Evolutionary conservation across 2,329 filamentous ascomycete genomes (phyloP).

Genomic region (Fusarium haematococcum): DNA sequence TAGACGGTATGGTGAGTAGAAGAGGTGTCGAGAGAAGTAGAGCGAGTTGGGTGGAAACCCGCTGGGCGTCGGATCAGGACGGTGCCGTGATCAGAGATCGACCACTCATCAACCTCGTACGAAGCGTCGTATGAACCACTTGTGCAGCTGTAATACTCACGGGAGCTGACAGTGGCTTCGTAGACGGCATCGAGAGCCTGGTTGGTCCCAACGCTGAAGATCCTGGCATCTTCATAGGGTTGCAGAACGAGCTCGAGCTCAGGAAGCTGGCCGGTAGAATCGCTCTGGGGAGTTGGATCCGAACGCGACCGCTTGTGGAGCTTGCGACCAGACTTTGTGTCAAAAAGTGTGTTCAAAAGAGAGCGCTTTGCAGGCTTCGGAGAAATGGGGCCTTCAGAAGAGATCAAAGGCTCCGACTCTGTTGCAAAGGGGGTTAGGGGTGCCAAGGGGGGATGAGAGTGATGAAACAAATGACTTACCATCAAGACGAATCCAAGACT

Average conservation of each 20-base stretch:
- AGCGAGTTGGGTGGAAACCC: neutral
- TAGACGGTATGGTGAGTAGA: neutral
- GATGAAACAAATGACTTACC: constrained; percentile 9
- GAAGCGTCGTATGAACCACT: neutral
- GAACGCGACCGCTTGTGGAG: neutral
- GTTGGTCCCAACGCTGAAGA: neutral
- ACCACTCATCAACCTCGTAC: neutral
- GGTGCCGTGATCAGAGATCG: neutral
- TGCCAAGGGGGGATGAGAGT: neutral
- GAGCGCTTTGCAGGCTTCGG: neutral
- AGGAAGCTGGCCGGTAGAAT: neutral
- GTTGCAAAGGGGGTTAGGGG: neutral
- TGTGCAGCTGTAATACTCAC: neutral
- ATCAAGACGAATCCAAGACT: neutral
- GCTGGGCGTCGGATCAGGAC: neutral
- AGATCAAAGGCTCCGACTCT: neutral
- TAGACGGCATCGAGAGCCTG: neutral
- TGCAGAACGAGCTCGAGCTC: neutral
- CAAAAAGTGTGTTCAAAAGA: neutral
- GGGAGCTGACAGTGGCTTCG: neutral
- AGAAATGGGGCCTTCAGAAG: neutral
- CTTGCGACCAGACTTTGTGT: neutral
- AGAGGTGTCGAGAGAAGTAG: neutral
- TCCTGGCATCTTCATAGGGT: neutral
- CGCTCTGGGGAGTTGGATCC: neutral